These are phyloP conservation scores for Emericellopsis cladophorae DNA, from an alignment of 2,329 filamentous ascomycete species.

Conservation along the genomic window DNA sequence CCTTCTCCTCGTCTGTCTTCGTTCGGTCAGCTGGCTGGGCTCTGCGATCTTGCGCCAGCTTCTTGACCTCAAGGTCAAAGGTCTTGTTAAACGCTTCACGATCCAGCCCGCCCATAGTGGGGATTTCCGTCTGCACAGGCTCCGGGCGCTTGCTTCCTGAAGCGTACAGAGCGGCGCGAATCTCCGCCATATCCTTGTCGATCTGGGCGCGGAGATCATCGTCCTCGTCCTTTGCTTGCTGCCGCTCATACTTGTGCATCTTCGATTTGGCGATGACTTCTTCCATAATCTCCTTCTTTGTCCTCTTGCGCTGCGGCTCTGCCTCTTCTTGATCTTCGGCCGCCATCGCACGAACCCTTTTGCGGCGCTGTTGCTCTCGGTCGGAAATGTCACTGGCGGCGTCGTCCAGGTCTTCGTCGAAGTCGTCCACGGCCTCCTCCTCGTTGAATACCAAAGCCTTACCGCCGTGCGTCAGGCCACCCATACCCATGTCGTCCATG, in stretches of 20 bases:
- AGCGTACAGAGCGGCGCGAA: conserved; percentile 53
- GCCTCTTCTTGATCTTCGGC: conserved; percentile 36
- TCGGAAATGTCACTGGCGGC: conserved; percentile 45
- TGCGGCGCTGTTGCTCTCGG: conserved; percentile 39
- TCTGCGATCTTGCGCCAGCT: conserved; percentile 72
- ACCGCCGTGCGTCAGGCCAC: conserved; percentile 72
- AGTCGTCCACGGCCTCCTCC: conserved; percentile 52
- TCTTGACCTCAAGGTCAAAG: conserved; percentile 74
- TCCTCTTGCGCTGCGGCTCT: conserved; percentile 73
- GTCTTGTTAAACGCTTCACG: conserved; percentile 65
- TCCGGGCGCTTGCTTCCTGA: no score
- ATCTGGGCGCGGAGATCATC: conserved; percentile 75
- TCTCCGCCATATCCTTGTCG: conserved; percentile 68
- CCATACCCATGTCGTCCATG: conserved; percentile 45
- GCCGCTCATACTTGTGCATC: conserved; percentile 84
- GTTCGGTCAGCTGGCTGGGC: conserved; percentile 78
- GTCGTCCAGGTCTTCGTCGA: conserved; percentile 60
- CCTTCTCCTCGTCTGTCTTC: conserved; percentile 81
- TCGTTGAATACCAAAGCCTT: conserved; percentile 55
- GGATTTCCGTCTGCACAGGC: conserved; percentile 23
- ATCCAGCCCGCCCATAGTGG: conserved; percentile 39
- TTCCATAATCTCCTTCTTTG: conserved; percentile 94
- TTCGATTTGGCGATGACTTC: conserved; percentile 98
- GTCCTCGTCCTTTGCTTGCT: conserved; percentile 85
- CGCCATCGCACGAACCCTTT: conserved; percentile 37